Evolutionary conservation across 1,284 basidiomycete species (phyloP), one percentile per base, ranked within the genome.

Genomic region (Rhizoctonia solani): DNA sequence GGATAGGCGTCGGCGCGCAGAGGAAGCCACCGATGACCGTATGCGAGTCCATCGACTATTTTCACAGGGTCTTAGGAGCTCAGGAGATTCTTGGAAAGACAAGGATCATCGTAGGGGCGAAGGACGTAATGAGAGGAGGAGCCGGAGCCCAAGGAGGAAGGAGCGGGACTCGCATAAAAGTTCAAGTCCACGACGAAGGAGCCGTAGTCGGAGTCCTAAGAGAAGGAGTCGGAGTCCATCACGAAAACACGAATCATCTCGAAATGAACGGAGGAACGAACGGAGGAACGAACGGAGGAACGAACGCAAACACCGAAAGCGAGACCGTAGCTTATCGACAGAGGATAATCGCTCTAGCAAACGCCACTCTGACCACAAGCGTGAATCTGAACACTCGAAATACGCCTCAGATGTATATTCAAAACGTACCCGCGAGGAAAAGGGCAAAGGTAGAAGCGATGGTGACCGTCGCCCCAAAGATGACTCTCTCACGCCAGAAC

Each of bases 1-100:
- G 56, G 87, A 90, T 70, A 77, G 87, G 41, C 78, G 80, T 56
- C 80, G 80, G 0, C 79, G 89, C 3, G 89, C 89, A 1, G 83
- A 87, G 73, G 89, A 91, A 74, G 89, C 89, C 19, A 81, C 79
- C 1, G 82, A 82, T 39, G 85, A 86, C 74, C 80, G 82, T 67
- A 74, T 83, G 68, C 72, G 78, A 72, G 59, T 71, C 69, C 73
- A 79, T 74, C 58, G 72, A 59, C 71, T 2, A 76, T 78, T 41
- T 81, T 79, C 69, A 72, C 75, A 25, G 81, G 81, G 81, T 0
- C 63, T 9, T 23, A 30, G 50, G 8, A 50, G 46, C 1, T n/a
- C 52, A 2, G 16, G 63, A 6, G 19, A 19, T 11, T 54, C 50
- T 75, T 81, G 82, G 32, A 65, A 72, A 75, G 65, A 74, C 81